These are phyloP conservation scores for Fraxinus baroniana DNA, from an alignment of 305 asterid species.

Conservation along the genomic window DNA sequence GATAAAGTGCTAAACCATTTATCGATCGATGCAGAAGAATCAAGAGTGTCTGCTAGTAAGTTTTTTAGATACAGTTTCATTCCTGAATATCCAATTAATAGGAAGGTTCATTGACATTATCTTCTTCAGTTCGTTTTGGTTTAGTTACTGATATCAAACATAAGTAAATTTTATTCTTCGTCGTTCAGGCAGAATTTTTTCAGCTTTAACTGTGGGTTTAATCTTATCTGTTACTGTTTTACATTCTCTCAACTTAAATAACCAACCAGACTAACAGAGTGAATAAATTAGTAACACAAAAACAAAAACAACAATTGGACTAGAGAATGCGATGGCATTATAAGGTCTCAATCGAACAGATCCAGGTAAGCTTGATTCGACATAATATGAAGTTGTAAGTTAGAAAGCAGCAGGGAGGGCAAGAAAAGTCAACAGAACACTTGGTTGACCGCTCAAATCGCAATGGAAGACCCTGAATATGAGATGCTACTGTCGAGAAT, in stretches of 20 bases:
- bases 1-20: conserved; percentile 29
- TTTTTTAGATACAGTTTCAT: conserved; percentile 10
- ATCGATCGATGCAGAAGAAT: not conserved
- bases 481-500: not conserved
- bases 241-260: not conserved
- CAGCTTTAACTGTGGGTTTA: not conserved
- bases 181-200: not conserved
- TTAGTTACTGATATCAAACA: not conserved
- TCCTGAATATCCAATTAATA: not conserved
- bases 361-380: not conserved
- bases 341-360: not conserved
- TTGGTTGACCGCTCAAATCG: not conserved
- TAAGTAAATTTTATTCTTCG: not conserved
- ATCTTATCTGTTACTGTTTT: not conserved
- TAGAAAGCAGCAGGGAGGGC: not conserved
- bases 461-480: not conserved
- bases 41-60: conserved; percentile 1
- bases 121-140: not conserved
- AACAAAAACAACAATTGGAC: not conserved
- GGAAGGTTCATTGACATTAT: conserved; percentile 10
- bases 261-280: not conserved
- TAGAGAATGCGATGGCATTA: too few species aligned
- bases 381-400: not conserved
- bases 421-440: not conserved
- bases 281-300: not conserved